Base-by-base conservation (phyloP, 805 yeast genomes). In the Deakozyma indianensis region DNA sequence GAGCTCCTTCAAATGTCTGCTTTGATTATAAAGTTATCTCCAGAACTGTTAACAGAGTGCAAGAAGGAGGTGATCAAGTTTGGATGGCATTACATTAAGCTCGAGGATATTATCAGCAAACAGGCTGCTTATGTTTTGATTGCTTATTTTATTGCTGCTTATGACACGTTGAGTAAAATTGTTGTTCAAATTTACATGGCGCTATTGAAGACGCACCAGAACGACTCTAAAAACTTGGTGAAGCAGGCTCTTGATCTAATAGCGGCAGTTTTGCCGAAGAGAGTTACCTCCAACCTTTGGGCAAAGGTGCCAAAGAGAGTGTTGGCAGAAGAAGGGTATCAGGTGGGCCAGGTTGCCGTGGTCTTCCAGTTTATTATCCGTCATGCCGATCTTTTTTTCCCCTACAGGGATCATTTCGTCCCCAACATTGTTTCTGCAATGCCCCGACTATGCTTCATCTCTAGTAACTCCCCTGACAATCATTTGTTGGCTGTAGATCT, bases 161-260 rank as follows among this genome's bases (percentile, higher is more conserved):
- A 78, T 57, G 96, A 87, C 41, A 86, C 95, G 0, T 94, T 96
- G 4, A 72, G 83, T 0, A 83, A 85, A 55, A 75, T 94, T 44
- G 94, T 90, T 3, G 81, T 90, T 0, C 96, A 86, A 58, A 85
- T 90, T 2, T 92, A 90, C 65, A 94, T 86, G 47, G 95, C 96
- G 0, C 64, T 92, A 24, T 66, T 92, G 45, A 74, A 90, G 56
- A 78, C 95, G 1, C 84, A 86, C 50, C 94, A 84, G 50, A 73
- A 76, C 22, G 99, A 92, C 53, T 83, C 94, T 0, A 73, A 94
- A 43, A 77, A 74, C 49, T 67, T 92, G 56, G 95, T 88, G 0
- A 77, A 80, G 58, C 94, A 86, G 56, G 94, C 96, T 0, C 68
- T 94, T 29, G 95, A 88, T 55, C 66, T 83, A 3, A 66, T 92